Base-by-base conservation (phyloP, 2,329 filamentous ascomycete species). In the Zymoseptoria passerinii region DNA sequence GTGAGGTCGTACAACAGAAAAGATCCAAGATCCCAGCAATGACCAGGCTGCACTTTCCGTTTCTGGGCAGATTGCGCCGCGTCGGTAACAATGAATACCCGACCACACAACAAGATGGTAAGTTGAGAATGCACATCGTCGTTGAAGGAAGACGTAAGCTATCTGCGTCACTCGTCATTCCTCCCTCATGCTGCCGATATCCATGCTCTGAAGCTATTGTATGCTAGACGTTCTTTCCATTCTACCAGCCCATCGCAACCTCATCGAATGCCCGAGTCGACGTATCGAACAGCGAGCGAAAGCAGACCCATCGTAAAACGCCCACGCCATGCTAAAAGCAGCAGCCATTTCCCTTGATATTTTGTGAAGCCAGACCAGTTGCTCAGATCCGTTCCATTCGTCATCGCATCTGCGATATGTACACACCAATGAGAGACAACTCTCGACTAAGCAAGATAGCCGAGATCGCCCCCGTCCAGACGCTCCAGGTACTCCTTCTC, bases 401-500 rank as follows among this genome's bases (percentile, higher is more conserved):
- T 28, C 10, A 28, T 53, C 20, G 13, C 28, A 29, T 52, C n/a
- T 48, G 49, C 40, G 56, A 20, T 29, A 58, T 54, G 55, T 54
- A 28, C 27, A 35, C 48, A 54, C 20, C 23, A 18, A n/a, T 28
- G 20, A 52, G 48, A 28, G n/a, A 29, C 44, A 49, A 18, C 48
- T 10, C 52, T 27, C 20, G 16, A 40, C 55, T 83, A 96, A 68
- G 92, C 92, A 65, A 97, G 85, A 74, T 97, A 97, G 58, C 92
- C 90, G 61, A 99, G 82, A 72, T 96, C 91, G 70, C 97, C 94
- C 56, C 90, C 91, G 52, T 97, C 94, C 59, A 97, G 78, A 58
- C 94, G 89, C 80, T 99, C 94, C 53, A 99, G 83, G 70, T 99
- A 99, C 75, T 99, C 94, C 80, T 99, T 99, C 80, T 99, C 94